Percentiles rank a stretch among this genome's conserved stretches.
Conservation (phyloP, 345 rosid species). For the Camelina laxa region DNA sequence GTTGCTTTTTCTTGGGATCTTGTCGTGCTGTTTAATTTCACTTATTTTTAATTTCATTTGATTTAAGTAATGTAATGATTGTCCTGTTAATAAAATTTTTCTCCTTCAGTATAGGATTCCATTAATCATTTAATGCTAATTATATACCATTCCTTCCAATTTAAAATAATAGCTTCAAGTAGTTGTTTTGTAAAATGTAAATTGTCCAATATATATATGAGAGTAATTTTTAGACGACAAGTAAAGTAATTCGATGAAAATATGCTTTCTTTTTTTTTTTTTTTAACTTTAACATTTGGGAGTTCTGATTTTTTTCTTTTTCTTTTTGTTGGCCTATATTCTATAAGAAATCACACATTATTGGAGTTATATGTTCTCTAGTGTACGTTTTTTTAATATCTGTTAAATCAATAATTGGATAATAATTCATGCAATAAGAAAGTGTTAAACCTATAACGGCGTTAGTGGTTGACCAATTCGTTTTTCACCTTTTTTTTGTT, state of each 20-base stretch:
- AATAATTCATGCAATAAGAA: slow-evolving; percentile 33
- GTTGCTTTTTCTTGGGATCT: slow-evolving; percentile 12
- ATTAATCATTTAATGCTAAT: slow-evolving; percentile 30
- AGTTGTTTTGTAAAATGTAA: neutral
- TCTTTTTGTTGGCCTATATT: too few relatives aligned
- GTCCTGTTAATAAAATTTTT: slow-evolving; percentile 19
- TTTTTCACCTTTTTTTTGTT: slow-evolving; percentile 30
- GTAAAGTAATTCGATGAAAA: neutral
- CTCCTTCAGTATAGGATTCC: slow-evolving; percentile 6
- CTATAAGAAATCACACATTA: too few relatives aligned
- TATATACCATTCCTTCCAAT: neutral
- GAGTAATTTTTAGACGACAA: neutral
- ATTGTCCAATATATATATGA: neutral
- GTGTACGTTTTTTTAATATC: neutral
- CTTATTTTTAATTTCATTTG: neutral
- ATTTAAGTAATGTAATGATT: slow-evolving; percentile 23
- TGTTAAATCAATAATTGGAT: slow-evolving; percentile 1
- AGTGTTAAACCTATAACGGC: slow-evolving; percentile 33
- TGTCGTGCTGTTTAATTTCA: slow-evolving; percentile 17
- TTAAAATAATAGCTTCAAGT: neutral
- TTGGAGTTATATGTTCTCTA: neutral
- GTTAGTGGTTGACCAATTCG: slow-evolving; percentile 40
- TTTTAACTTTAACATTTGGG: too few relatives aligned
- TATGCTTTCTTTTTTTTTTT: too few relatives aligned
- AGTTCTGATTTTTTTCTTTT: too few relatives aligned